A percentile compares a stretch with the other conserved stretches of the same genome.
Evolutionary conservation across 208 protist genomes (phyloP).

Genomic region (Trypanosoma boissoni): DNA sequence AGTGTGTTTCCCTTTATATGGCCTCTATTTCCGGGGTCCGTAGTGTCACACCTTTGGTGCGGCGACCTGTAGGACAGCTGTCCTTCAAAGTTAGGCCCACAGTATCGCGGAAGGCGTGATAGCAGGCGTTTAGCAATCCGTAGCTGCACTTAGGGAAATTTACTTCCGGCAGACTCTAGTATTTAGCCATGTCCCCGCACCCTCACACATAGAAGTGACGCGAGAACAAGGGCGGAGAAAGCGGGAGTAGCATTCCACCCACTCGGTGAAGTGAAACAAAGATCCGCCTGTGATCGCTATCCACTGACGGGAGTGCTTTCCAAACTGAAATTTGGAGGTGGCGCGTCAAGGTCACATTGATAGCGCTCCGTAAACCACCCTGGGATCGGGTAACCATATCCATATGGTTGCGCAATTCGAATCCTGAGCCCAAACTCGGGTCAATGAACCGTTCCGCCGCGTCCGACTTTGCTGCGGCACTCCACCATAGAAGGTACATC

Average conservation of each 20-base stretch:
- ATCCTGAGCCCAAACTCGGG: not conserved
- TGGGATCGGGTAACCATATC: not conserved
- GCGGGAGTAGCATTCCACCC: not conserved
- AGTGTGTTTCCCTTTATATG: not conserved
- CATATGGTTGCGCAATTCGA: not conserved
- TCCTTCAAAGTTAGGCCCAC: not conserved
- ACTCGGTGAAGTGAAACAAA: not conserved
- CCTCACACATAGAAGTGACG: not conserved
- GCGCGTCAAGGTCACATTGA: not conserved
- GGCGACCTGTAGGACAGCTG: not conserved
- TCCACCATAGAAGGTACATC: not conserved
- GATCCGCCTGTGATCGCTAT: not conserved
- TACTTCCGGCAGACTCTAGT: not conserved
- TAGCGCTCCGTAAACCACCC: not conserved
- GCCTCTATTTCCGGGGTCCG: not conserved
- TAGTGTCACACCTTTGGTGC: not conserved
- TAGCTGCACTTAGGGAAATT: not conserved
- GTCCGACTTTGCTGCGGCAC: not conserved
- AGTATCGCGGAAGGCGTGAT: not conserved
- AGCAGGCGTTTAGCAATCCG: not conserved
- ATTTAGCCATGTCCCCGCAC: not conserved
- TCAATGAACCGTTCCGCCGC: not conserved
- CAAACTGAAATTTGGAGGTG: not conserved
- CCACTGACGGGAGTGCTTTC: not conserved
- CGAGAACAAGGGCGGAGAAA: not conserved